Conservation (phyloP, 768 basidiomycete species). For the Gyrodon lividus region DNA sequence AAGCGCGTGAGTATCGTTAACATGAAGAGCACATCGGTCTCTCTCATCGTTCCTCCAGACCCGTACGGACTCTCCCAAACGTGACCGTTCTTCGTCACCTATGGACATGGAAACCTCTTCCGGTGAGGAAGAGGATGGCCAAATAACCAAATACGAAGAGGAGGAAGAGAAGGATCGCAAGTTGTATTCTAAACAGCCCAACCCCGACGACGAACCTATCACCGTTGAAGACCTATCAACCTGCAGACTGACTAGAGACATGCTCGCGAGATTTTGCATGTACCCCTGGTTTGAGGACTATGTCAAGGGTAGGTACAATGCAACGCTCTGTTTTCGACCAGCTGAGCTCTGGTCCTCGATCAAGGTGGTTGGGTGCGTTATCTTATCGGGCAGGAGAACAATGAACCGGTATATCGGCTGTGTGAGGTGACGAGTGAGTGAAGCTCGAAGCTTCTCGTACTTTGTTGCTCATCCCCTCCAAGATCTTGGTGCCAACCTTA, state of each 20-base stretch:
- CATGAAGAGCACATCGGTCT: slow-evolving; percentile 1
- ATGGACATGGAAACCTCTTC: slow-evolving; percentile 88
- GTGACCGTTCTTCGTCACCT: slow-evolving; percentile 74
- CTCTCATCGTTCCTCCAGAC: slow-evolving; percentile 36
- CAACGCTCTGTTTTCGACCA: background rate
- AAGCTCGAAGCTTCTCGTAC: background rate
- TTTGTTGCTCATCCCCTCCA: slow-evolving; percentile 21
- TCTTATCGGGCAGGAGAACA: slow-evolving; percentile 64
- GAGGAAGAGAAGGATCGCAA: slow-evolving; percentile 66
- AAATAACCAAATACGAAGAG: slow-evolving; percentile 70
- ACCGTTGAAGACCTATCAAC: slow-evolving; percentile 56
- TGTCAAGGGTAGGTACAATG: slow-evolving; percentile 57
- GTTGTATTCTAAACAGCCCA: slow-evolving; percentile 43
- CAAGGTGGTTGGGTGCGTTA: slow-evolving; percentile 86
- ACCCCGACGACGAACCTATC: slow-evolving; percentile 47
- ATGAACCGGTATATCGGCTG: slow-evolving; percentile 70
- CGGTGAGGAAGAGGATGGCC: slow-evolving; percentile 73
- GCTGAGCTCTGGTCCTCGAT: slow-evolving; percentile 4
- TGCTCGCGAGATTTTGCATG: slow-evolving; percentile 67
- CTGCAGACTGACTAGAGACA: slow-evolving; percentile 65
- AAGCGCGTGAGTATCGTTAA: slow-evolving; percentile 56
- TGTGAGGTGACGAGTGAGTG: slow-evolving; percentile 76
- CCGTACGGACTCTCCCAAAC: slow-evolving; percentile 55
- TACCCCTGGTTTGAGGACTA: slow-evolving; percentile 87
- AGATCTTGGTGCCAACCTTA: slow-evolving; percentile 51